Evolutionary conservation across 495 filamentous ascomycete species (phyloP), one percentile per base, ranked within the genome.

Genomic region (Collariella sp.): DNA sequence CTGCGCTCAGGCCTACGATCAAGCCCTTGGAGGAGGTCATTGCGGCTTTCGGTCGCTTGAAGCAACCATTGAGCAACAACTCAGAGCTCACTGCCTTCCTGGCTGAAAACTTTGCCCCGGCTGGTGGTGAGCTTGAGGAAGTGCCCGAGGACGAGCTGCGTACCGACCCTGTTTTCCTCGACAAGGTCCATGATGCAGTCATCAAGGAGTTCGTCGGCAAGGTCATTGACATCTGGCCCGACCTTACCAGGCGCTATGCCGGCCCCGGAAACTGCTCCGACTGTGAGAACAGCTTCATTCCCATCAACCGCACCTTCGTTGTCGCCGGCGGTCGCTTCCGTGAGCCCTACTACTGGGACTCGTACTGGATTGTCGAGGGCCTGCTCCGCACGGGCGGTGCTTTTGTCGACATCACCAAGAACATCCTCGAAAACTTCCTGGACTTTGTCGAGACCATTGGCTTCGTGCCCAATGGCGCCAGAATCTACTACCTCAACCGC

Each of bases 271-370:
- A 70, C 58, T 78, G 75, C 55, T 60, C 63, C 19, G 62, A 63
- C 42, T 78, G 75, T 52, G 70, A 70, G 46, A 63, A 71, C 60
- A 76, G 72, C 67, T 78, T 70, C 60, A 76, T 78, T 50, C 73
- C 73, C 24, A 58, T 78, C 49, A 78, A 76, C 60, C 72, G 72
- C 48, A 76, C 74, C 62, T 76, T 78, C 46, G 74, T 78, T 20
- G 68, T 78, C 22, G 75, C 75, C 2, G 75, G 75, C 19, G 75
- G 75, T 12, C 70, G 75, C 36, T 78, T 78, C 58, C 68, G 75
- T 46, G 75, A 78, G 57, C 68, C 73, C 16, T 78, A 76, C 50
- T 78, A 78, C 62, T 78, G 75, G 75, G 75, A 78, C 57, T 74
- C 72, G 48, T 78, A 70, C 60, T 78, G 75, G 75, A 78, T 76